phyloP scores from a whole-genome alignment of 2,329 filamentous ascomycete species.

The Aspergillus ruber region DNA sequence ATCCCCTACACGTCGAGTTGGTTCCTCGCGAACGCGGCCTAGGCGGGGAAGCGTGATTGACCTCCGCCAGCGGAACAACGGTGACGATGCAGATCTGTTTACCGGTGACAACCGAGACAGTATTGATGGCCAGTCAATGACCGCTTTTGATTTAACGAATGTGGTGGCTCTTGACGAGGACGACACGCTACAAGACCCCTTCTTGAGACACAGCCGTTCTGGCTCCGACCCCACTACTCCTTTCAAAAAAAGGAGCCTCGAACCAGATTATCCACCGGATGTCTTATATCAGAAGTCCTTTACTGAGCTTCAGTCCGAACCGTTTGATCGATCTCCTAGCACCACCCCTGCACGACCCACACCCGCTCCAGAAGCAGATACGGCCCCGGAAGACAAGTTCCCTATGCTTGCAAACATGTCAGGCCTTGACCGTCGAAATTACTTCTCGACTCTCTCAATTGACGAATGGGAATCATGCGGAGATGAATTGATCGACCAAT shows the following conservation, averaged over 20 bases:
- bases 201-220: constrained; percentile 20
- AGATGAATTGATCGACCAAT: constrained; percentile 53
- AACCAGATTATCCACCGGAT: constrained; percentile 44
- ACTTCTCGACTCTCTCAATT: constrained; percentile 48
- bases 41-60: constrained; percentile 13
- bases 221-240: constrained; percentile 21
- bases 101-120: constrained; percentile 18
- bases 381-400: constrained; percentile 29
- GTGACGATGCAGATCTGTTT: constrained; percentile 19
- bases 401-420: constrained; percentile 30
- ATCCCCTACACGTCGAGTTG: constrained; percentile 29
- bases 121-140: constrained; percentile 15
- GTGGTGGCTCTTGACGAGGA: constrained; percentile 26
- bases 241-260: constrained; percentile 25
- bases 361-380: constrained; percentile 13
- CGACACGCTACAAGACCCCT: constrained; percentile 25
- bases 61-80: constrained; percentile 11
- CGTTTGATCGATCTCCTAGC: constrained; percentile 42
- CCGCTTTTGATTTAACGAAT: constrained; percentile 26
- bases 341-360: constrained; percentile 13
- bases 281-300: constrained; percentile 43
- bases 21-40: constrained; percentile 23
- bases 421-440: constrained; percentile 38
- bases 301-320: constrained; percentile 43
- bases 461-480: constrained; percentile 57